phyloP scores from a whole-genome alignment of 2,329 filamentous ascomycete genomes.

The Xylariaceae sp. region DNA sequence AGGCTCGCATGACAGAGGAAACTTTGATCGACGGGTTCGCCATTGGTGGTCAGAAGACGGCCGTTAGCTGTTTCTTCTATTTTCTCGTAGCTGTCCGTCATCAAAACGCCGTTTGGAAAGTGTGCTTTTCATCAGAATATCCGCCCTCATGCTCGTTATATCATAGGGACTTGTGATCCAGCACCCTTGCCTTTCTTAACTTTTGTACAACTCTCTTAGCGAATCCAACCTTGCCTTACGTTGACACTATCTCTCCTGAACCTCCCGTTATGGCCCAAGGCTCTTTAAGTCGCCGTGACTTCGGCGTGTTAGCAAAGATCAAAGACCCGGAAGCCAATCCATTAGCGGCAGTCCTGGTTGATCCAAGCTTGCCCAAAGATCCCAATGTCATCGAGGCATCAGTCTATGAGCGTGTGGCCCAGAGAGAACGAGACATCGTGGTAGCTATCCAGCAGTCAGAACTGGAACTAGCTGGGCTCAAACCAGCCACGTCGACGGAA shows the following conservation, averaged over 20 bases:
- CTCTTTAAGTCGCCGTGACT: constrained; percentile 53
- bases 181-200: not conserved
- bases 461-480: constrained; percentile 45
- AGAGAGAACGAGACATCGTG: constrained; percentile 52
- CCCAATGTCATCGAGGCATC: constrained; percentile 50
- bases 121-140: not conserved
- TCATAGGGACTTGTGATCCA: not conserved
- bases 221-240: not conserved
- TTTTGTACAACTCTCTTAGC: not conserved
- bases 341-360: constrained; percentile 49
- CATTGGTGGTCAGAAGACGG: not conserved
- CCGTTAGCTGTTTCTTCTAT: not conserved
- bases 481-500: constrained; percentile 36
- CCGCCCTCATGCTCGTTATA: not conserved
- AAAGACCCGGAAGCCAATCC: constrained; percentile 62
- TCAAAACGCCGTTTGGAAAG: not conserved
- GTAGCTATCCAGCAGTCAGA: constrained; percentile 52
- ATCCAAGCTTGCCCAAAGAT: constrained; percentile 52
- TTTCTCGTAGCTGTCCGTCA: not conserved
- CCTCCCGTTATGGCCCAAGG: constrained; percentile 42
- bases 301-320: constrained; percentile 62
- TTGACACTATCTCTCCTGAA: not conserved
- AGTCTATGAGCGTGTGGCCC: constrained; percentile 49
- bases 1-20: no score
- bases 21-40: not conserved